Evolutionary conservation across 2,329 filamentous ascomycete species (phyloP).

Genomic region (Colletotrichum gloeosporioides): DNA sequence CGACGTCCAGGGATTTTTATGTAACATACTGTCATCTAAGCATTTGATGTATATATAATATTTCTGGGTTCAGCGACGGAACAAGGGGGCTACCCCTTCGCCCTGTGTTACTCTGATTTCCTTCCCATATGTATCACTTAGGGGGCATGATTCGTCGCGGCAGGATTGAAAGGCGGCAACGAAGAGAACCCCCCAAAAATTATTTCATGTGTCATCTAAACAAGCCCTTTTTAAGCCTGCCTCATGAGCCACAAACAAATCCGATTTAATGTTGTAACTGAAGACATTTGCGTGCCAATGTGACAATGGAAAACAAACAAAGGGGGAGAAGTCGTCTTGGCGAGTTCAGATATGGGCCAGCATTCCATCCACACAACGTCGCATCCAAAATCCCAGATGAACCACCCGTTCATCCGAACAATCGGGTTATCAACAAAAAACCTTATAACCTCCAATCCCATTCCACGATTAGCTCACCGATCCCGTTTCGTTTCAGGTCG

Average conservation of each 20-base stretch:
- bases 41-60: background rate
- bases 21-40: background rate
- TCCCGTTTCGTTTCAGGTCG: background rate
- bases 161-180: background rate
- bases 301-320: background rate
- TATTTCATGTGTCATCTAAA: slow-evolving; percentile 1
- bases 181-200: background rate
- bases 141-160: background rate
- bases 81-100: background rate
- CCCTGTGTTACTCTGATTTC: background rate
- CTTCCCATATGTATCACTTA: background rate
- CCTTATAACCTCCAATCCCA: background rate
- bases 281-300: background rate
- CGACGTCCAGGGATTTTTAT: background rate
- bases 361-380: background rate
- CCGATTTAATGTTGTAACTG: background rate
- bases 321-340: background rate
- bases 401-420: background rate
- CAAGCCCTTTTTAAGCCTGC: background rate
- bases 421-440: background rate
- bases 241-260: background rate
- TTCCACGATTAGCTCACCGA: background rate
- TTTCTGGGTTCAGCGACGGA: background rate
- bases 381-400: background rate
- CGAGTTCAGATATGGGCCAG: background rate